phyloP scores from a whole-genome alignment of 2,329 filamentous ascomycete genomes.

The Escovopsis sp. region DNA sequence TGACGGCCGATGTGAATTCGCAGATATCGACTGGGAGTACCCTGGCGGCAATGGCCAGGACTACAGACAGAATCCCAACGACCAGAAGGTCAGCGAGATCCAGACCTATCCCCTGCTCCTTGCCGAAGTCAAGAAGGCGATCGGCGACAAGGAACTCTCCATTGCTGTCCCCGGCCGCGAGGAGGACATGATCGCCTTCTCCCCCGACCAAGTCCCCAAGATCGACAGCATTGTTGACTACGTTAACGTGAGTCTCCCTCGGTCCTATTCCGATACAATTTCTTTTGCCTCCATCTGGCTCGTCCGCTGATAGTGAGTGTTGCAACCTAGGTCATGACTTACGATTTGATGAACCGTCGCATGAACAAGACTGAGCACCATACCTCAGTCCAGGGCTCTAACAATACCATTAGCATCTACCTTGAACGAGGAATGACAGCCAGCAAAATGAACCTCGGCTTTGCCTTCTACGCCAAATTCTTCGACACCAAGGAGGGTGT shows the following conservation, averaged over 20 bases:
- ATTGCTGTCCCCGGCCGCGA: conserved; percentile 50
- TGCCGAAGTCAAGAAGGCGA: conserved; percentile 38
- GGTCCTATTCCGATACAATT: rapidly evolving
- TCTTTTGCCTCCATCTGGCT: too few relatives aligned
- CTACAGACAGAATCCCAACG: conserved; percentile 49
- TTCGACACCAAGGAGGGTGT: conserved; percentile 38
- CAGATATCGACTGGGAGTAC: conserved; percentile 55
- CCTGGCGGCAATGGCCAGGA: conserved; percentile 51
- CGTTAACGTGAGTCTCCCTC: conserved; percentile 32
- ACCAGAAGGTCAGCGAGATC: conserved; percentile 43
- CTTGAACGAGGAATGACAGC: conserved; percentile 39
- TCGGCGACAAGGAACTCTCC: conserved; percentile 49
- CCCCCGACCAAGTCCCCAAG: conserved; percentile 35
- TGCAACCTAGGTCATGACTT: conserved; percentile 42
- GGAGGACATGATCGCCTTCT: conserved; percentile 56
- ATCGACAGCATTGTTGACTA: conserved; percentile 50
- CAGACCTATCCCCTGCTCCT: conserved; percentile 47
- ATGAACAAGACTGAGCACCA: conserved; percentile 52
- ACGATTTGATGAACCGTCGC: conserved; percentile 62
- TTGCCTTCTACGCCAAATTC: conserved; percentile 57
- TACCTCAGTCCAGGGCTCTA: conserved; percentile 39
- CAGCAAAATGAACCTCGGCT: conserved; percentile 47
- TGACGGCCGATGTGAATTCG: background rate
- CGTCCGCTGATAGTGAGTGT: background rate
- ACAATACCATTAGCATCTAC: conserved; percentile 43